Evolutionary conservation across 768 basidiomycete species (phyloP), one percentile per base, ranked within the genome.

Genomic region (Mycena leptocephala): DNA sequence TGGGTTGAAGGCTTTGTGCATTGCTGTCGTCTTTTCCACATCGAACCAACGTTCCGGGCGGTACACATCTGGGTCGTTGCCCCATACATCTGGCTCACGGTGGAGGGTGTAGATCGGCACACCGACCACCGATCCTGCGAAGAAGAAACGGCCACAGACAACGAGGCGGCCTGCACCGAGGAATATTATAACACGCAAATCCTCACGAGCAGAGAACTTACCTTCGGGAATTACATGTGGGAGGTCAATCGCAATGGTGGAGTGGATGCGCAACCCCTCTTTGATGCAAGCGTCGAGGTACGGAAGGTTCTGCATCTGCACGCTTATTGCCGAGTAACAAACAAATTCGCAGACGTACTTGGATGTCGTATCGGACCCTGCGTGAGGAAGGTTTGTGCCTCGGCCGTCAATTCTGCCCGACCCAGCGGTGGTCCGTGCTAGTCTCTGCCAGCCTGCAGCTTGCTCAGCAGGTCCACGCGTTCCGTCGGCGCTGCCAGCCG

Each of bases 341-440:
- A n/a, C n/a, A 1, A 86, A 86, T 82, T 96, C 96, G 65, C 16
- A 11, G 22, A 82, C 93, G 75, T 78, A 96, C 95, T 97, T 98
- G 58, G 96, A 97, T 0, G 97, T 97, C 1, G 97, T 98, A 80
- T 98, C 97, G 5, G 94, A 95, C 1, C 96, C 96, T 8, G 96
- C 95, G 77, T 96, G 24, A 97, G 89, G 63, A 96, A 92, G 0
- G 96, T 96, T 26, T 95, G 84, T 48, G 95, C 94, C 85, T 98
- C 97, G 0, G 96, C 96, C 0, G 96, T 98, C 70, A 98, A 84
- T 81, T 98, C 97, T 78, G 92, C 92, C 30, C 89, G 88, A 0
- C 94, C 92, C 94, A 98, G 93, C 1, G 89, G 92, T 5, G 95
- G 91, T 14, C 97, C 97, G 22, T 89, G 83, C 59, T 92, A 91